Evolutionary conservation across 202 grass and related monocot genomes (phyloP).

Genomic region (Cymbopogon flexuosus): DNA sequence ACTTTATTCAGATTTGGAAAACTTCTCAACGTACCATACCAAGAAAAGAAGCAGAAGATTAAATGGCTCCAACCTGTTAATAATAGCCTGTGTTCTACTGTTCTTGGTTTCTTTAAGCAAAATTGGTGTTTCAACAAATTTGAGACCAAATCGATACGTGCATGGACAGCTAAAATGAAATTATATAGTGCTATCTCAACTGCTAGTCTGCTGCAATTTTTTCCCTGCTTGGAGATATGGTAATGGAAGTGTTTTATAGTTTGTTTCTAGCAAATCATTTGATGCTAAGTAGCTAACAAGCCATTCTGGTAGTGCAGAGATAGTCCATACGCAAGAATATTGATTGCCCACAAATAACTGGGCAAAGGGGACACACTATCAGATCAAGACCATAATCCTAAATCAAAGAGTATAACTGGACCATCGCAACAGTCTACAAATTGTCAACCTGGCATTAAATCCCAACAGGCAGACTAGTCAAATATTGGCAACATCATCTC

Average conservation of each 20-base stretch:
- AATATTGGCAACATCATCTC: background rate
- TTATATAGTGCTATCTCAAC: background rate
- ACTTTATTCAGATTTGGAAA: background rate
- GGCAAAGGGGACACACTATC: background rate
- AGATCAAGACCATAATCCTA: background rate
- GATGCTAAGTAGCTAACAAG: background rate
- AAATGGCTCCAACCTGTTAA: background rate
- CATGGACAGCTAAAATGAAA: constrained; percentile 4
- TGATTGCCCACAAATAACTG: background rate
- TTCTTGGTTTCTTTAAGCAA: background rate
- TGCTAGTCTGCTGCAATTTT: background rate
- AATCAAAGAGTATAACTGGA: background rate
- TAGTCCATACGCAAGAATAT: background rate
- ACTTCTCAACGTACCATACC: background rate
- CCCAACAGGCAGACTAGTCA: background rate
- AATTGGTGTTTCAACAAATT: background rate
- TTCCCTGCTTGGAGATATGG: background rate
- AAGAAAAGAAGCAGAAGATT: background rate
- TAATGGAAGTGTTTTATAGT: background rate
- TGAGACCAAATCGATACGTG: background rate
- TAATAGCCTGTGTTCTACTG: background rate
- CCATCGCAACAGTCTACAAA: background rate
- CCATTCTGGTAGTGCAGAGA: background rate
- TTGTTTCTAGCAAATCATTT: background rate
- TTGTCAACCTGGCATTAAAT: background rate